These are phyloP conservation scores for Metahyphopichia silvanorum DNA, from an alignment of 805 yeast genomes.

Conservation along the genomic window DNA sequence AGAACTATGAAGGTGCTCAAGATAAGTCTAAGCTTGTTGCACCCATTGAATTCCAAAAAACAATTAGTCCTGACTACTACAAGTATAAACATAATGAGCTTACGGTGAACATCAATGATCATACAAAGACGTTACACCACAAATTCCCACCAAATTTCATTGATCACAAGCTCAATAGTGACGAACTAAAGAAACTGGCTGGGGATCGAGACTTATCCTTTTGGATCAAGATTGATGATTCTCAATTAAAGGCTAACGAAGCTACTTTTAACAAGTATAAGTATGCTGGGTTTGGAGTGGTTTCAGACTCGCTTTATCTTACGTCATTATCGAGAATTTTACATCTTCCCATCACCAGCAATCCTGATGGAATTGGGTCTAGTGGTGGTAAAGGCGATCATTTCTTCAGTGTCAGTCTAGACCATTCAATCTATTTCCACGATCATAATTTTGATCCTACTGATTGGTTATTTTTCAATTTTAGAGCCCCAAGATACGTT, in stretches of 20 bases:
- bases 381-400: slow-evolving; percentile 23
- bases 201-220: slow-evolving; percentile 31
- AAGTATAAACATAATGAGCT: slow-evolving; percentile 18
- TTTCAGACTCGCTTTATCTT: slow-evolving; percentile 31
- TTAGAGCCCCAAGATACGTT: slow-evolving; percentile 23
- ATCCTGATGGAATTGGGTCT: slow-evolving; percentile 8
- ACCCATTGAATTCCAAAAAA: slow-evolving; percentile 28
- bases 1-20: slow-evolving; percentile 11
- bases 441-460: slow-evolving; percentile 33
- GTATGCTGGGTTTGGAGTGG: slow-evolving; percentile 29
- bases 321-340: slow-evolving; percentile 25
- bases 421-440: slow-evolving; percentile 33
- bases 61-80: slow-evolving; percentile 19
- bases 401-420: slow-evolving; percentile 30
- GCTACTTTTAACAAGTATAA: slow-evolving; percentile 13
- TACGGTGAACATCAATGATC: slow-evolving; percentile 12
- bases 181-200: slow-evolving; percentile 19
- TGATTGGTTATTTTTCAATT: slow-evolving; percentile 28
- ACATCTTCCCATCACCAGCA: slow-evolving; percentile 20
- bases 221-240: slow-evolving; percentile 27
- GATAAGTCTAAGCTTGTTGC: slow-evolving; percentile 16
- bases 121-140: slow-evolving; percentile 17
- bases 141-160: slow-evolving; percentile 25
- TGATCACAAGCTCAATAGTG: slow-evolving; percentile 16
- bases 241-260: slow-evolving; percentile 2